phyloP scores from a whole-genome alignment of 2,329 filamentous ascomycete genomes.

The Ceratocystiopsis brevicomis region DNA sequence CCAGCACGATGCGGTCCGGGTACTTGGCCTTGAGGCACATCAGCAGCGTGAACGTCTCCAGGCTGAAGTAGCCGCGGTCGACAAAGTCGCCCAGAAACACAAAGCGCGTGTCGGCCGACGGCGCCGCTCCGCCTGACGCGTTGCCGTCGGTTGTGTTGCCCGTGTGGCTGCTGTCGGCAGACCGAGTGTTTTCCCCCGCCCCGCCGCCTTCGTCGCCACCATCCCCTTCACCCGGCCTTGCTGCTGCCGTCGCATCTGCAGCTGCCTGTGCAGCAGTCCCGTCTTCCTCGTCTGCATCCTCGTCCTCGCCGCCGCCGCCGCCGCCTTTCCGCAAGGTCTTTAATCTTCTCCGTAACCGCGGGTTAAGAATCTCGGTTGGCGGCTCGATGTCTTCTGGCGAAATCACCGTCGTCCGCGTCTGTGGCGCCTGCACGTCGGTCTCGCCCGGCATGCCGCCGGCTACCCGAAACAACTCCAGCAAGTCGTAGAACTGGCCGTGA shows the following conservation, averaged over 20 bases:
- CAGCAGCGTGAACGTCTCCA: conserved; percentile 92
- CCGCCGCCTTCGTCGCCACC: background rate
- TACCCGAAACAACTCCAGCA: conserved; percentile 90
- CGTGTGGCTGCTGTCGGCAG: conserved; percentile 13
- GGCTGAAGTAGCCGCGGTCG: conserved; percentile 89
- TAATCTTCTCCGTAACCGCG: conserved; percentile 73
- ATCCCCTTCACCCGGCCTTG: background rate
- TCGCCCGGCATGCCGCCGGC: conserved; percentile 93
- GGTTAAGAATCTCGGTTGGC: conserved; percentile 71
- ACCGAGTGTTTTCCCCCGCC: conserved; percentile 14
- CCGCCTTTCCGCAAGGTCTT: conserved; percentile 27
- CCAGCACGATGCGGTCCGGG: conserved; percentile 83
- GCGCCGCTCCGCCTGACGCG: conserved; percentile 21
- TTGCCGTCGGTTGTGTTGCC: conserved; percentile 16
- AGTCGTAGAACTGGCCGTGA: conserved; percentile 95
- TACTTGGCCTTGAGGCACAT: conserved; percentile 89
- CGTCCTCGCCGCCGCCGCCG: conserved; percentile 19
- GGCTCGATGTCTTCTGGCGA: conserved; percentile 85
- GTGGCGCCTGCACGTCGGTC: conserved; percentile 46
- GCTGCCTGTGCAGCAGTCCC: conserved; percentile 8
- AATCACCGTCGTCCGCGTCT: conserved; percentile 55
- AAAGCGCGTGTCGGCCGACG: conserved; percentile 31
- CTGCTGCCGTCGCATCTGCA: conserved; percentile 6
- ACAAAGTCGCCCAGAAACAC: conserved; percentile 75
- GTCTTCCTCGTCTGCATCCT: conserved; percentile 17